Conservation (phyloP, 163 green algal genomes). For the Chloromonas sp. region DNA sequence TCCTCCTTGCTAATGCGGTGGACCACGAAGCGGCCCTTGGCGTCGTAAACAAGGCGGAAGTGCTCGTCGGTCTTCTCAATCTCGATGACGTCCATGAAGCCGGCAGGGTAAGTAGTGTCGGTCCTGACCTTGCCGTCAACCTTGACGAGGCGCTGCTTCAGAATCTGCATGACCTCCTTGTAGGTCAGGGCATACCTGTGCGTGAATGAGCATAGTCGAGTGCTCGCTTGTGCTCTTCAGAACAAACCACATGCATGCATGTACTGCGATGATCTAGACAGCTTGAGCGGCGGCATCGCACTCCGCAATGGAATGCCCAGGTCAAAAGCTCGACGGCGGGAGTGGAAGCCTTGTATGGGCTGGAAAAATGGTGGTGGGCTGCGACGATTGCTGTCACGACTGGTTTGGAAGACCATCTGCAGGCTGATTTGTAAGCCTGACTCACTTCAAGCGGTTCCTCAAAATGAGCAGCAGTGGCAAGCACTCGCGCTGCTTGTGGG, state of each 20-base stretch:
- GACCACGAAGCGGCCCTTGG: slow-evolving; percentile 95
- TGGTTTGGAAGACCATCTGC: too few species aligned
- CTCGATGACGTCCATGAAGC: slow-evolving; percentile 97
- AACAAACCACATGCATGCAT: too few species aligned
- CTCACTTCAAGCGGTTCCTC: slow-evolving; percentile 96
- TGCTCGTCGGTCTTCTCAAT: slow-evolving; percentile 98
- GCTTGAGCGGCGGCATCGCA: too few species aligned
- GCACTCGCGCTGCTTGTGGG: slow-evolving; percentile 98
- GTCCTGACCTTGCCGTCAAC: slow-evolving; percentile 97
- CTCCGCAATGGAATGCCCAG: too few species aligned
- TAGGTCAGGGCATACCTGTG: slow-evolving; percentile 93
- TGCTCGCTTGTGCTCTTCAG: too few species aligned
- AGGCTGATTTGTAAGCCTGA: too few species aligned
- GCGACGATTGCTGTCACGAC: too few species aligned
- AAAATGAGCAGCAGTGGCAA: slow-evolving; percentile 94
- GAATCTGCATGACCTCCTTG: slow-evolving; percentile 91
- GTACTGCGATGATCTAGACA: too few species aligned
- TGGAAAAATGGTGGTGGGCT: too few species aligned
- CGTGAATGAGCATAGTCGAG: too few species aligned
- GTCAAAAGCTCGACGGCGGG: too few species aligned
- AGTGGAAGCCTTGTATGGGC: too few species aligned
- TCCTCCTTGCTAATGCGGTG: slow-evolving; percentile 95
- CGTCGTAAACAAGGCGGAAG: slow-evolving; percentile 97
- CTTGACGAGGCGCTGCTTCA: slow-evolving; percentile 96
- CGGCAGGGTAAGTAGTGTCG: slow-evolving; percentile 91